phyloP scores from a whole-genome alignment of 306 rosid genomes.

The Vigna reflexopilosa region DNA sequence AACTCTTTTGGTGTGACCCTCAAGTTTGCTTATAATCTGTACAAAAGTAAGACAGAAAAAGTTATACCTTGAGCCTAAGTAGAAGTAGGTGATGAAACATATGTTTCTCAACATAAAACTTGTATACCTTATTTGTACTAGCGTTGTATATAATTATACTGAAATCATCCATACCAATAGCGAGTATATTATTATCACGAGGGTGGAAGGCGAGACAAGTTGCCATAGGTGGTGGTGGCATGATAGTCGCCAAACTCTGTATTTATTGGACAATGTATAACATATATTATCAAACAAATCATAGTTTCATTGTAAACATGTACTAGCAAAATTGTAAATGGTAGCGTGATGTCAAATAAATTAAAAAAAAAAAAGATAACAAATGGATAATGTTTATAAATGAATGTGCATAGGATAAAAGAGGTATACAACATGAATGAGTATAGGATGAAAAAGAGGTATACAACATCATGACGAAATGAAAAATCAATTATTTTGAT shows the following conservation, averaged over 20 bases:
- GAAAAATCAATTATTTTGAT: not conserved
- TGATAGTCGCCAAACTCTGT: slow-evolving; percentile 41
- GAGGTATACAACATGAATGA: not conserved
- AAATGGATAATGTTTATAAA: slow-evolving; percentile 1
- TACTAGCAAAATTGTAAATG: not conserved
- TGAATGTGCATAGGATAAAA: no score
- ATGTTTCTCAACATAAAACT: slow-evolving; percentile 21
- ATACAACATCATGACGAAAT: not conserved
- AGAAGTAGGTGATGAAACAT: not conserved
- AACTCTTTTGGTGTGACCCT: slow-evolving; percentile 45
- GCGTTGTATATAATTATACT: slow-evolving; percentile 39
- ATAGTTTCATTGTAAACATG: not conserved
- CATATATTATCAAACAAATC: slow-evolving; percentile 7
- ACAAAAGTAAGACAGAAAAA: slow-evolving; percentile 1
- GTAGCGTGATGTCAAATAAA: not conserved
- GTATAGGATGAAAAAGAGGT: not conserved
- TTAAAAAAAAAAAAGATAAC: not conserved
- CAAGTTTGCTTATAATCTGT: slow-evolving; percentile 44
- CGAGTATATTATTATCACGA: slow-evolving; percentile 48
- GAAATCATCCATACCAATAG: slow-evolving; percentile 53
- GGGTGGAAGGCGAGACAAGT: slow-evolving; percentile 50
- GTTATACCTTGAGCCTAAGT: slow-evolving; percentile 19
- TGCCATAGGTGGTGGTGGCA: slow-evolving; percentile 49
- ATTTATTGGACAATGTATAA: slow-evolving; percentile 5
- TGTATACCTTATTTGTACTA: slow-evolving; percentile 33